Evolutionary conservation across 495 filamentous ascomycete genomes (phyloP).

Genomic region (Penicillium herquei): DNA sequence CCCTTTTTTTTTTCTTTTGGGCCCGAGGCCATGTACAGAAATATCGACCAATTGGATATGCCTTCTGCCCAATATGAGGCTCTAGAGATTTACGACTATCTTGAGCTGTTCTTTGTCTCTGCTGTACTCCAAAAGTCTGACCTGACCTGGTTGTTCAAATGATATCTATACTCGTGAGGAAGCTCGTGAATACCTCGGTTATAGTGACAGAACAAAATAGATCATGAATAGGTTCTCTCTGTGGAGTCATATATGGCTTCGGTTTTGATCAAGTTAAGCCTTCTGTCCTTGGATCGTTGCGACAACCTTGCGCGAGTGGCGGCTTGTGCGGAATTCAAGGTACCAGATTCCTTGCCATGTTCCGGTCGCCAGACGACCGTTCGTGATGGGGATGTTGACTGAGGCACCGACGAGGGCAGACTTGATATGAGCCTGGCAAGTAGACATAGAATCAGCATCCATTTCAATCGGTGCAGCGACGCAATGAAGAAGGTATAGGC

Average conservation of each 20-base stretch:
- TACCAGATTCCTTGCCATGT: constrained; percentile 91
- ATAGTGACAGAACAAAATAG: neutral
- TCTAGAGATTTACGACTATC: neutral
- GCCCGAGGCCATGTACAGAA: constrained; percentile 35
- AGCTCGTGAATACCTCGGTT: neutral
- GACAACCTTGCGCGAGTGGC: constrained; percentile 76
- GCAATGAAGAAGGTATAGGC: no score
- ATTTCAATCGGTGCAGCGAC: no score
- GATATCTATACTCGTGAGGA: neutral
- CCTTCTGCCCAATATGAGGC: constrained; percentile 12
- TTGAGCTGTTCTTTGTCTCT: neutral
- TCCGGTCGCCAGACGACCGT: constrained; percentile 72
- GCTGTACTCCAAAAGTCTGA: neutral
- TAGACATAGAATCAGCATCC: neutral
- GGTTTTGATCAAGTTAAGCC: constrained; percentile 40
- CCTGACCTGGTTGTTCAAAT: neutral
- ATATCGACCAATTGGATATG: constrained; percentile 33
- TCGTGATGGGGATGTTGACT: constrained; percentile 82
- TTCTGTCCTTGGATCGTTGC: constrained; percentile 96
- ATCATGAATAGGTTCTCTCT: neutral
- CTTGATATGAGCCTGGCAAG: constrained; percentile 79
- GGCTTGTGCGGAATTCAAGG: constrained; percentile 78
- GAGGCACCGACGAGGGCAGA: constrained; percentile 83
- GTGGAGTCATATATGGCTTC: constrained; percentile 19
- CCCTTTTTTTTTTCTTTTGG: constrained; percentile 24